Conservation (phyloP, 2,329 filamentous ascomycete genomes). For the Penicillium palitans region DNA sequence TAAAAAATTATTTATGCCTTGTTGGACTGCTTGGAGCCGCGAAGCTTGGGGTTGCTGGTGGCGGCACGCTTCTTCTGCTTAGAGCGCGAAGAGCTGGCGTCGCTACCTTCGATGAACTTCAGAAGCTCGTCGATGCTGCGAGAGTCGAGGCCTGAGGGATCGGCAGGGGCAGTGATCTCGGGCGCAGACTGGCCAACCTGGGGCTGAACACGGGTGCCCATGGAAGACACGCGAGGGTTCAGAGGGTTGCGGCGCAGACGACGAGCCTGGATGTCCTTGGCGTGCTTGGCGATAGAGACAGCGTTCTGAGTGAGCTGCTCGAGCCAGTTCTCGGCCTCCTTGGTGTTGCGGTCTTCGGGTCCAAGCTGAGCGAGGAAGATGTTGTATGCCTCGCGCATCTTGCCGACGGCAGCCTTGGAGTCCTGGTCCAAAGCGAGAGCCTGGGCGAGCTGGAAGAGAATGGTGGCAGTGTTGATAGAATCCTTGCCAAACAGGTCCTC, state of each 20-base stretch:
- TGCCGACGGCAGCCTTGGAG: constrained; percentile 82
- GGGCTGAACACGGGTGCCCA: constrained; percentile 62
- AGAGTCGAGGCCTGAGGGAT: constrained; percentile 60
- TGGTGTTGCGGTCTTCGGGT: constrained; percentile 91
- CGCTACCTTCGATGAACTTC: constrained; percentile 83
- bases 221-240: constrained; percentile 56
- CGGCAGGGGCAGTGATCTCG: constrained; percentile 47
- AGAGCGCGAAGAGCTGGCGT: constrained; percentile 40
- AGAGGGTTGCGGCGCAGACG: constrained; percentile 72
- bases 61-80: constrained; percentile 49
- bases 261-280: constrained; percentile 78
- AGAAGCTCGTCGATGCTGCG: constrained; percentile 90
- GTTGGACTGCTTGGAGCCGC: constrained; percentile 44
- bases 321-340: constrained; percentile 95
- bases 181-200: constrained; percentile 61
- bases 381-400: constrained; percentile 95
- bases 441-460: constrained; percentile 96
- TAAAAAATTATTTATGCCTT: constrained; percentile 29
- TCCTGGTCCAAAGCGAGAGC: constrained; percentile 94
- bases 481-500: constrained; percentile 85
- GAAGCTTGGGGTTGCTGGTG: constrained; percentile 46
- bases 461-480: constrained; percentile 88
- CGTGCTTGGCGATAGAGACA: constrained; percentile 89
- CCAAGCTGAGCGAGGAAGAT: constrained; percentile 90
- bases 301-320: constrained; percentile 95